These are phyloP conservation scores for Kuraishia ogatae DNA, from an alignment of 805 yeast genomes.

Conservation along the genomic window DNA sequence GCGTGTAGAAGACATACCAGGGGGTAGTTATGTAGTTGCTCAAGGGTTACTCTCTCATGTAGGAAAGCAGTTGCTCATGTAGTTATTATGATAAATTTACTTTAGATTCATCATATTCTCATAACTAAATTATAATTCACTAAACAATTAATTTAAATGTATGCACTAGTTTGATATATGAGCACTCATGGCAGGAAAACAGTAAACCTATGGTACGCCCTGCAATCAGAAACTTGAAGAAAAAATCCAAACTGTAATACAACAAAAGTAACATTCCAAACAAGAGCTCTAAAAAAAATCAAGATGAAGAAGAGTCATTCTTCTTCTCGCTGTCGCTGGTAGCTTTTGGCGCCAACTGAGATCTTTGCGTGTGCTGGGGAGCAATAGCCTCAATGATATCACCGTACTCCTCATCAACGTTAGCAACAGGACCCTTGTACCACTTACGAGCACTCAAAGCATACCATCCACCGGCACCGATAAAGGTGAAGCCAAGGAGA, in stretches of 20 bases:
- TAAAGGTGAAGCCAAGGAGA: slow-evolving; percentile 32
- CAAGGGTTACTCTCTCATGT: too few species aligned
- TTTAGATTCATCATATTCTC: too few species aligned
- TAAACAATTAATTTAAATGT: too few species aligned
- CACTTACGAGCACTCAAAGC: slow-evolving; percentile 40
- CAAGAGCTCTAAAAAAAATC: neutral
- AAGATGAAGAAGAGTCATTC: neutral
- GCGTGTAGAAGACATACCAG: too few species aligned
- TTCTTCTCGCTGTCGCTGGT: neutral
- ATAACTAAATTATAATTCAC: too few species aligned
- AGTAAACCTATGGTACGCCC: neutral
- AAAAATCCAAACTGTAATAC: neutral
- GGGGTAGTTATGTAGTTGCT: too few species aligned
- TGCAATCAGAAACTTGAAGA: neutral
- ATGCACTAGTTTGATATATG: too few species aligned
- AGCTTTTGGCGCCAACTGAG: neutral
- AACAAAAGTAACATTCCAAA: neutral
- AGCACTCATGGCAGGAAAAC: too few species aligned
- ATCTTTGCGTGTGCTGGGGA: neutral
- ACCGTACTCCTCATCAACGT: slow-evolving; percentile 28
- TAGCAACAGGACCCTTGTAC: slow-evolving; percentile 47
- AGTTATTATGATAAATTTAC: too few species aligned
- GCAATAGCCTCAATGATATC: slow-evolving; percentile 8
- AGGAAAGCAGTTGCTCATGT: too few species aligned
- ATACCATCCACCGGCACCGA: slow-evolving; percentile 34